Conservation (phyloP, 2,329 filamentous ascomycete species). For the Coniochaeta sp. region DNA sequence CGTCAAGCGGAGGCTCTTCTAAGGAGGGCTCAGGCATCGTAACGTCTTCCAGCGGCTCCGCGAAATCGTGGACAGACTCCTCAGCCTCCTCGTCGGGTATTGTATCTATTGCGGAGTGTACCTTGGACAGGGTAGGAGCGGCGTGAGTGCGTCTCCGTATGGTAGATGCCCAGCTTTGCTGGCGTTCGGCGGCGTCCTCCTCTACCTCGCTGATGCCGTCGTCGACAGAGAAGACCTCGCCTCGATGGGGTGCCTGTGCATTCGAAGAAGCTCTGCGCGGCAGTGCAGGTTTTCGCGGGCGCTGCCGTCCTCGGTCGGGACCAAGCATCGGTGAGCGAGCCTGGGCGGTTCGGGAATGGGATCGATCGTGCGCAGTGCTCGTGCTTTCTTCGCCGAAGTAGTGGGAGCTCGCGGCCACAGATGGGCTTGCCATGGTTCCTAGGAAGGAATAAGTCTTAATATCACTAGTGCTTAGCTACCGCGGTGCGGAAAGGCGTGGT, state of each 20-base stretch:
- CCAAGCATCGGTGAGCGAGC: conserved; percentile 37
- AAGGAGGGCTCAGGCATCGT: background rate
- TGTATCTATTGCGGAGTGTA: conserved; percentile 20
- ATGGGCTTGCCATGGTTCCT: conserved; percentile 27
- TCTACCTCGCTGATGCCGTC: conserved; percentile 79
- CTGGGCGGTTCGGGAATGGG: conserved; percentile 24
- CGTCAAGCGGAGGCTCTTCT: conserved; percentile 29
- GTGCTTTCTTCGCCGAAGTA: conserved; percentile 13
- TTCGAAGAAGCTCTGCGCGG: conserved; percentile 69
- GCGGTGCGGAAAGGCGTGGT: background rate
- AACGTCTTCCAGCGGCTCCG: conserved; percentile 20
- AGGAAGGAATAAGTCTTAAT: background rate
- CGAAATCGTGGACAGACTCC: conserved; percentile 26
- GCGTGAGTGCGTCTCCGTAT: conserved; percentile 29
- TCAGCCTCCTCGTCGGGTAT: conserved; percentile 18
- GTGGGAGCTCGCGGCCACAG: conserved; percentile 11
- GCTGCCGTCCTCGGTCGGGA: conserved; percentile 40
- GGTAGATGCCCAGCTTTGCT: conserved; percentile 29
- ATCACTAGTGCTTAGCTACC: no score
- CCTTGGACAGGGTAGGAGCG: conserved; percentile 20
- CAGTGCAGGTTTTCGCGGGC: conserved; percentile 66
- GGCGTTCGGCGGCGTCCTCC: conserved; percentile 50
- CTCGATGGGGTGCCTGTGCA: conserved; percentile 63
- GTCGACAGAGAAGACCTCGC: conserved; percentile 84
- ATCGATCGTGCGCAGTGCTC: conserved; percentile 26